Percentiles rank a stretch among this genome's conserved stretches.
Conservation (phyloP, 2,329 filamentous ascomycete species). For the Trichoderma sp. region DNA sequence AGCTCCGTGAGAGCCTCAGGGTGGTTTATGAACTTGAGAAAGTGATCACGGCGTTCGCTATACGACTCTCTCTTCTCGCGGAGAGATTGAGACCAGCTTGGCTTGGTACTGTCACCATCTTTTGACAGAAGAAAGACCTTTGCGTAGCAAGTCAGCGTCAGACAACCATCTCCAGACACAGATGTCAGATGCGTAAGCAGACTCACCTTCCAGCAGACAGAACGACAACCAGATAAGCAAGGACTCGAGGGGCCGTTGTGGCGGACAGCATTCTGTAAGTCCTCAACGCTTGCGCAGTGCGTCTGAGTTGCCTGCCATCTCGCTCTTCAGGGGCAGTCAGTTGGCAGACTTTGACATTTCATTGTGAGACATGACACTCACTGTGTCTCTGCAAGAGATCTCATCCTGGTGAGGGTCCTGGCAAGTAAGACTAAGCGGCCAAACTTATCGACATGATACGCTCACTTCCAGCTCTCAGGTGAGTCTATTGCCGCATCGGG, state of each 20-base stretch:
- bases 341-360: not conserved
- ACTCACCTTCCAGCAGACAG: constrained; percentile 84
- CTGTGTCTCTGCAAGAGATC: constrained; percentile 40
- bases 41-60: constrained; percentile 66
- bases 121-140: constrained; percentile 81
- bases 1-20: constrained; percentile 73
- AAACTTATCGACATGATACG: not conserved
- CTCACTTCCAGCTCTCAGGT: not conserved
- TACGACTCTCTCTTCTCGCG: constrained; percentile 73
- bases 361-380: constrained; percentile 26
- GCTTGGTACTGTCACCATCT: constrained; percentile 50
- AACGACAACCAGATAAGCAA: constrained; percentile 72
- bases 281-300: constrained; percentile 55
- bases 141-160: not conserved
- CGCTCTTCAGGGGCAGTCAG: constrained; percentile 43
- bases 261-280: constrained; percentile 64
- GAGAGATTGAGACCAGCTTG: constrained; percentile 67
- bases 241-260: constrained; percentile 58
- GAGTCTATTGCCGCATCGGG: not conserved
- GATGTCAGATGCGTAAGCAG: not conserved
- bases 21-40: constrained; percentile 78
- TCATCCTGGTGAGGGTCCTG: constrained; percentile 31
- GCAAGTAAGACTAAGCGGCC: not conserved
- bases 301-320: constrained; percentile 66
- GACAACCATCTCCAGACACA: not conserved